Evolutionary conservation across 352 stramenopile species (phyloP).

Genomic region (Globisporangium ultimum): DNA sequence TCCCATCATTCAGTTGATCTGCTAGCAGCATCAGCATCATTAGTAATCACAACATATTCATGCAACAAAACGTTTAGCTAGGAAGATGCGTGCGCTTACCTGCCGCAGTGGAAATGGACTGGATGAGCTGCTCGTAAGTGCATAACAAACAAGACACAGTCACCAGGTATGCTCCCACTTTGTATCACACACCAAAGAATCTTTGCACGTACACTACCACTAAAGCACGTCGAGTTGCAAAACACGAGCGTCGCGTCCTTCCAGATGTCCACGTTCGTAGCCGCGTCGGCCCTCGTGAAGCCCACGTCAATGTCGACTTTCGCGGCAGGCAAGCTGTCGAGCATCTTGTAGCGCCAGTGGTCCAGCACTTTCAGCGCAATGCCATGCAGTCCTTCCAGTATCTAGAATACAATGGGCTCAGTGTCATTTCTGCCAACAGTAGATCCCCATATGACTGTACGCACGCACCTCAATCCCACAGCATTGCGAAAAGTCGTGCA

Average conservation of each 20-base stretch:
- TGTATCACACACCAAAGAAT: not conserved
- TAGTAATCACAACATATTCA: too few species aligned
- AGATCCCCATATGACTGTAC: not conserved
- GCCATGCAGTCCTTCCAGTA: slow-evolving; percentile 54
- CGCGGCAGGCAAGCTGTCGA: slow-evolving; percentile 42
- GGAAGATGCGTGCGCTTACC: not conserved
- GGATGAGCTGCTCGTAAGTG: slow-evolving; percentile 21
- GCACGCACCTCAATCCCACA: slow-evolving; percentile 49
- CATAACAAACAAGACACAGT: too few species aligned
- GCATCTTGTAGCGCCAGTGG: slow-evolving; percentile 62
- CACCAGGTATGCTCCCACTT: not conserved
- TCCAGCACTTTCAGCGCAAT: slow-evolving; percentile 63
- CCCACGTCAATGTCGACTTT: slow-evolving; percentile 56
- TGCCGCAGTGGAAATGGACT: slow-evolving; percentile 20
- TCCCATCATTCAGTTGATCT: slow-evolving; percentile 44
- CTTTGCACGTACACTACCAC: slow-evolving; percentile 45
- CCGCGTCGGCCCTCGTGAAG: slow-evolving; percentile 46
- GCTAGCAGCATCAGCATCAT: not conserved
- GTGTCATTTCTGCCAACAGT: not conserved
- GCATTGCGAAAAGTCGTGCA: slow-evolving; percentile 68
- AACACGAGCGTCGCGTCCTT: slow-evolving; percentile 55
- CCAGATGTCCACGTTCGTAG: slow-evolving; percentile 44
- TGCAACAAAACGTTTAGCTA: too few species aligned
- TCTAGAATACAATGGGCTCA: slow-evolving; percentile 6
- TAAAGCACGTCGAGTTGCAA: slow-evolving; percentile 72